Conservation (phyloP, 1,139 yeast genomes). For the Hansenula sp. region DNA sequence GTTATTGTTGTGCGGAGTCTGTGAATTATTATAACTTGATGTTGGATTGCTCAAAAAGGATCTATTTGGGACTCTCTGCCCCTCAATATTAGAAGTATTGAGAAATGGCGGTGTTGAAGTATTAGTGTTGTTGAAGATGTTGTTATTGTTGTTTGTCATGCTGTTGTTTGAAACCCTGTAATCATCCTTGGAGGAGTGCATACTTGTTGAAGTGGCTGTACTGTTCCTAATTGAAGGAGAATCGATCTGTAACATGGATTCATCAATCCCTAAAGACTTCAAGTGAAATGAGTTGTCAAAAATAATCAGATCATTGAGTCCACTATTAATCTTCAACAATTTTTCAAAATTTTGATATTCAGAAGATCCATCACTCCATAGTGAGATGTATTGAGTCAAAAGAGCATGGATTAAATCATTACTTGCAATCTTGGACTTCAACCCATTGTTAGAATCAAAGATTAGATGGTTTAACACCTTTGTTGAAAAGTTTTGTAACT, state of each 20-base stretch:
- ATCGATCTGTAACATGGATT: background rate
- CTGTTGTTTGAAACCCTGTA: background rate
- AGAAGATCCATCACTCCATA: constrained; percentile 31
- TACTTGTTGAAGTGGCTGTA: constrained; percentile 11
- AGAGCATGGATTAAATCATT: constrained; percentile 23
- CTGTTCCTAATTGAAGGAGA: background rate
- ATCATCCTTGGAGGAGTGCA: constrained; percentile 4
- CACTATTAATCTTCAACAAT: constrained; percentile 15
- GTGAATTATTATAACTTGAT: too few species aligned
- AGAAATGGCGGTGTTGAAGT: background rate
- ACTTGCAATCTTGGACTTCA: constrained; percentile 17
- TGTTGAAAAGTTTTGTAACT: constrained; percentile 29
- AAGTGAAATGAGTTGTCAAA: constrained; percentile 6
- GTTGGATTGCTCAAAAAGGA: background rate
- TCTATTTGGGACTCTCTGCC: too few species aligned
- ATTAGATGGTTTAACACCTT: constrained; percentile 28
- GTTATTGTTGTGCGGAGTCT: constrained; percentile 1
- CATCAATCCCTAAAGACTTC: constrained; percentile 6
- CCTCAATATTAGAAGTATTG: constrained; percentile 3
- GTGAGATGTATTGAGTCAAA: constrained; percentile 24
- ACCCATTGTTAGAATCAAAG: constrained; percentile 21
- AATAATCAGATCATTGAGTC: constrained; percentile 8
- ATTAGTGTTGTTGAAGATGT: too few species aligned
- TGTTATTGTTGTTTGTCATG: background rate
- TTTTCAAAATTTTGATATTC: constrained; percentile 17